Evolutionary conservation across 371 early-diverging fungal genomes (phyloP), one percentile per base, ranked within the genome.

Genomic region (Circinella umbellata): DNA sequence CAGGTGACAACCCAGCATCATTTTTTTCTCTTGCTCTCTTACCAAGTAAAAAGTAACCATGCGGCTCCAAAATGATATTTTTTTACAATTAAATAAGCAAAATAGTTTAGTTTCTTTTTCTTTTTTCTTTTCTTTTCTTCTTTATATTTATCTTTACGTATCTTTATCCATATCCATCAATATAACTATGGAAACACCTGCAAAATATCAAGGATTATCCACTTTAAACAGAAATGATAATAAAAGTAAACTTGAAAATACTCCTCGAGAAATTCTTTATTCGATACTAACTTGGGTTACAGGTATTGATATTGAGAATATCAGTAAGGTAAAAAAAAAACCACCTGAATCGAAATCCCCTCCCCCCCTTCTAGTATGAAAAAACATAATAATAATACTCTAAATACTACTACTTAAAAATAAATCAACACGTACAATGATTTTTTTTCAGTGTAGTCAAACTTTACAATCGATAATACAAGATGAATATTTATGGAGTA

Each of bases 401-500:
- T n/a, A n/a, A n/a, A n/a, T 8, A 61, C 20, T 61, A 35, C 36
- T 18, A 35, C 51, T n/a, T 15, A 5, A 14, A 13, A 13, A 13
- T 51, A 51, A 5, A 13, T n/a, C 1, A 14, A 51, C 6, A 51
- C 6, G 15, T 17, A 51, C 5, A 8, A 13, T 13, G 4, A 8
- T 5, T n/a, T 17, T 5, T n/a, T 10, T 34, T 27, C 34, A 63
- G 63, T 47, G 63, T 17, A 42, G 51, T 37, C 47, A 62, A 15
- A 20, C 61, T 14, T 37, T 59, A 14, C 62, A 51, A 17, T 11
- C 17, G 4, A 11, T 68, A 3, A 17, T 48, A 8, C 38, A 68
- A 35, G 68, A 68, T 35, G 68, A 68, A 20, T 49, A n/a, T 9
- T n/a, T 68, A 20, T 68, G 68, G 68, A 60, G 51, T 35, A 27